These are phyloP conservation scores for Curvularia sp. DNA, from an alignment of 2,329 filamentous ascomycete genomes.

Conservation along the genomic window DNA sequence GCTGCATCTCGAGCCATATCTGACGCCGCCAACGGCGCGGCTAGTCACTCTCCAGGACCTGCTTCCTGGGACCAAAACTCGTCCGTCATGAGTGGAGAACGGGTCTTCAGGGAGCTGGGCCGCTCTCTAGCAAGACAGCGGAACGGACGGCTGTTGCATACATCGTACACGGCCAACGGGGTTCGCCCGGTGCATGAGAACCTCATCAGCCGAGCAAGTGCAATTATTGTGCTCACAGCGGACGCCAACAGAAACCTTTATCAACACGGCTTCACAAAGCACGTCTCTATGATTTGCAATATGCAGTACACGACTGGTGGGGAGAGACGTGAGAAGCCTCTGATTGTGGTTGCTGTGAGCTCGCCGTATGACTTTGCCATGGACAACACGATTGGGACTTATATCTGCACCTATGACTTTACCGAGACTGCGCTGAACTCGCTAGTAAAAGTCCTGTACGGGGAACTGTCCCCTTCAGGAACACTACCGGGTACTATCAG, in stretches of 20 bases:
- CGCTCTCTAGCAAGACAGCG: constrained; percentile 84
- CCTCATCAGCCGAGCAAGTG: constrained; percentile 84
- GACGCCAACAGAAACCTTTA: constrained; percentile 95
- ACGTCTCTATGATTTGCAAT: constrained; percentile 93
- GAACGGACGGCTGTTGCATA: constrained; percentile 86
- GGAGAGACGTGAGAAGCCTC: constrained; percentile 77
- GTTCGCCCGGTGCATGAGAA: constrained; percentile 93
- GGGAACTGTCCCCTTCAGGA: constrained; percentile 68
- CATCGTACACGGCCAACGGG: constrained; percentile 93
- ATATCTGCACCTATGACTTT: constrained; percentile 95
- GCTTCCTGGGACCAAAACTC: constrained; percentile 64
- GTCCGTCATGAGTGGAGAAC: constrained; percentile 86
- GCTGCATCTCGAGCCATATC: constrained; percentile 76
- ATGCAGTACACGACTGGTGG: constrained; percentile 75
- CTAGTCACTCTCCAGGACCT: constrained; percentile 62
- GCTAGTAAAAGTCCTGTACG: constrained; percentile 82
- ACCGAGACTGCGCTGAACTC: constrained; percentile 90
- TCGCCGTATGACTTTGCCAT: constrained; percentile 97
- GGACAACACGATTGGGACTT: constrained; percentile 88
- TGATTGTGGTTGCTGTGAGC: constrained; percentile 91
- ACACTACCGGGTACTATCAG: constrained; percentile 74
- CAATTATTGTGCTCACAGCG: constrained; percentile 88
- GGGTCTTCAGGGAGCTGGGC: constrained; percentile 89
- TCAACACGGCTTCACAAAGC: constrained; percentile 93
- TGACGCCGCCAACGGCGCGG: constrained; percentile 62